phyloP scores from a whole-genome alignment of 306 rosid genomes.

The Citrullus amarus region DNA sequence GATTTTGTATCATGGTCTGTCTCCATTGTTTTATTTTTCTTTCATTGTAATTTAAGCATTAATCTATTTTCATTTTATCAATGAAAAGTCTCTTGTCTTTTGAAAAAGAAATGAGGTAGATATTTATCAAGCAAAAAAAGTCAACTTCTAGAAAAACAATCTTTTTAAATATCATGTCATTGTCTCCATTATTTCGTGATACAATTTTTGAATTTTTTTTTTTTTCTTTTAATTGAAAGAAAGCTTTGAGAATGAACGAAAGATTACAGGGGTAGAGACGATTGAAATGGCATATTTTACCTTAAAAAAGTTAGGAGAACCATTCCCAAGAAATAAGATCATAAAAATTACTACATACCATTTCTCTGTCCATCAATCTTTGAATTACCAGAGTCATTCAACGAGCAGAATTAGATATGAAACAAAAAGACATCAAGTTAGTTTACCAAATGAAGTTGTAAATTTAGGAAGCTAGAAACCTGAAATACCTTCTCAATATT shows the following conservation, averaged over 20 bases:
- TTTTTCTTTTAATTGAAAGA: not conserved
- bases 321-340: not conserved
- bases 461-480: slow-evolving; percentile 16
- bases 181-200: not conserved
- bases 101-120: too few relatives aligned
- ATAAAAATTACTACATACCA: slow-evolving; percentile 35
- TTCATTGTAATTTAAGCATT: too few relatives aligned
- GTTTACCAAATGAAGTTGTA: slow-evolving; percentile 1
- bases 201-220: not conserved
- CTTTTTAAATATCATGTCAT: not conserved
- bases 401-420: slow-evolving; percentile 21
- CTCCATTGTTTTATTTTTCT: too few relatives aligned
- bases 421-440: slow-evolving; percentile 27
- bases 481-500: slow-evolving; percentile 69
- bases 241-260: not conserved
- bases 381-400: slow-evolving; percentile 19
- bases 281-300: not conserved
- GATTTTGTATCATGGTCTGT: too few relatives aligned
- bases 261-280: not conserved
- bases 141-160: not conserved
- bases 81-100: too few relatives aligned
- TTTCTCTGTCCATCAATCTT: slow-evolving; percentile 79
- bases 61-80: too few relatives aligned
- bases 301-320: not conserved
- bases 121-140: not conserved